These are phyloP conservation scores for Tolypocladium ovalisporum DNA, from an alignment of 2,329 filamentous ascomycete genomes.

Conservation along the genomic window DNA sequence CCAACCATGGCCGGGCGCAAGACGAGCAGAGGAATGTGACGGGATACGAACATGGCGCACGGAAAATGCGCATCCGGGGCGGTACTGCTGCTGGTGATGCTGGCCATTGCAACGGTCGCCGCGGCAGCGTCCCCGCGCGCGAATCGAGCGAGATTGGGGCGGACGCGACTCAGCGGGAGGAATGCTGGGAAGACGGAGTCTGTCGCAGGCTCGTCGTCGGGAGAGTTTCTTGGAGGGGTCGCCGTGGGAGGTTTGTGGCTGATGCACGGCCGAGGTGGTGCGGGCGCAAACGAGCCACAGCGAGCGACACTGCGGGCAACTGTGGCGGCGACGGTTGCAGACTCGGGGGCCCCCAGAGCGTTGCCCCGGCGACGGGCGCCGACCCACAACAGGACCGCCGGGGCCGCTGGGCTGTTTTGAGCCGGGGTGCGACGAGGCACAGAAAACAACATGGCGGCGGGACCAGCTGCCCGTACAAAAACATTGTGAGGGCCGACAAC, in stretches of 20 bases:
- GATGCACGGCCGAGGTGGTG: too few relatives aligned
- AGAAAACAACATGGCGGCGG: background rate
- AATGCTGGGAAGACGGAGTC: constrained; percentile 4
- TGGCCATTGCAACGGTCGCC: constrained; percentile 2
- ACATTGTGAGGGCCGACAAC: constrained; percentile 14
- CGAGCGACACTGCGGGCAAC: too few relatives aligned
- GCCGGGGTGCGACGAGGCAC: constrained; percentile 2
- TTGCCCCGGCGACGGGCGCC: constrained; percentile 11
- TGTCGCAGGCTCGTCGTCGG: background rate
- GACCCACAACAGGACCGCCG: constrained; percentile 8
- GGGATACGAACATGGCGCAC: constrained; percentile 46
- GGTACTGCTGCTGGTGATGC: constrained; percentile 25
- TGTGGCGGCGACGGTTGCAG: constrained; percentile 1
- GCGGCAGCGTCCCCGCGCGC: background rate
- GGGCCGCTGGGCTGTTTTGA: constrained; percentile 3
- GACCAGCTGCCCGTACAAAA: constrained; percentile 16
- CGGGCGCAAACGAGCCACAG: too few relatives aligned
- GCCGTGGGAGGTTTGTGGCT: background rate
- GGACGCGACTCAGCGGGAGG: constrained; percentile 1
- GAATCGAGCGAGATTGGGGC: background rate
- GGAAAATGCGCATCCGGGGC: constrained; percentile 48
- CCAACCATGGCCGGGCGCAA: constrained; percentile 1
- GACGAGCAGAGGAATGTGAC: background rate
- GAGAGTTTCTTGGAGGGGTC: too few relatives aligned
- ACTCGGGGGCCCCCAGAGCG: background rate